Evolutionary conservation across 2,329 filamentous ascomycete species (phyloP).

Genomic region (Calycina herbarum): DNA sequence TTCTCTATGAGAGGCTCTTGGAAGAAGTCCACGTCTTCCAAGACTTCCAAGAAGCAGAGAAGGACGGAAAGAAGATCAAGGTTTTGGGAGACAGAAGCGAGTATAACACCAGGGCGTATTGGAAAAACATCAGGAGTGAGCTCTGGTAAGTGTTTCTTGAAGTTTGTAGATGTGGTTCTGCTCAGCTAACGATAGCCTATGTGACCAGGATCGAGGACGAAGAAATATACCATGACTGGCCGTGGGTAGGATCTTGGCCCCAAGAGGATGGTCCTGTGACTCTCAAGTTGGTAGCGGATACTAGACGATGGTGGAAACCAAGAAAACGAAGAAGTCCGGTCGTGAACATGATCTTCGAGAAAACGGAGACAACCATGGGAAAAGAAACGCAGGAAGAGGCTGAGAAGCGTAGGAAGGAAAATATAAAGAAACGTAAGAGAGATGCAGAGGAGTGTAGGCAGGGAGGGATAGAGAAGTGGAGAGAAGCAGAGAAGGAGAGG

Average conservation of each 20-base stretch:
- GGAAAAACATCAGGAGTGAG: conserved; percentile 25
- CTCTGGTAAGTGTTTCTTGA: conserved; percentile 12
- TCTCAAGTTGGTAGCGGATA: background rate
- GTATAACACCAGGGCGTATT: conserved; percentile 24
- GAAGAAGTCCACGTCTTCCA: conserved; percentile 17
- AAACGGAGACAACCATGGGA: too few species aligned
- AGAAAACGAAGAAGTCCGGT: background rate
- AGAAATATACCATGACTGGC: conserved; percentile 5
- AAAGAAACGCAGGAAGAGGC: background rate
- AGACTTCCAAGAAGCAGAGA: conserved; percentile 3
- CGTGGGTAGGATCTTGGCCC: background rate
- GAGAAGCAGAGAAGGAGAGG: too few species aligned
- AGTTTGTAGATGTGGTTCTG: background rate
- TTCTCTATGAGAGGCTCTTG: conserved; percentile 17
- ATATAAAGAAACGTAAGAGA: too few species aligned
- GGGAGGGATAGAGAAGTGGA: too few species aligned
- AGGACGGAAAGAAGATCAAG: background rate
- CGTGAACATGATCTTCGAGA: too few species aligned
- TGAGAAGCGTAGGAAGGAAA: too few species aligned
- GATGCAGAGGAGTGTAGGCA: too few species aligned
- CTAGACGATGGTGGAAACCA: background rate
- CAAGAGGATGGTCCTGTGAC: background rate
- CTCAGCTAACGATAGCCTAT: background rate
- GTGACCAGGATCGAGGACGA: conserved; percentile 13
- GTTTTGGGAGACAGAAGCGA: conserved; percentile 14